Percentiles rank a stretch among this genome's conserved stretches.
Conservation (phyloP, 495 filamentous ascomycete species). For the Neurospora sp. region DNA sequence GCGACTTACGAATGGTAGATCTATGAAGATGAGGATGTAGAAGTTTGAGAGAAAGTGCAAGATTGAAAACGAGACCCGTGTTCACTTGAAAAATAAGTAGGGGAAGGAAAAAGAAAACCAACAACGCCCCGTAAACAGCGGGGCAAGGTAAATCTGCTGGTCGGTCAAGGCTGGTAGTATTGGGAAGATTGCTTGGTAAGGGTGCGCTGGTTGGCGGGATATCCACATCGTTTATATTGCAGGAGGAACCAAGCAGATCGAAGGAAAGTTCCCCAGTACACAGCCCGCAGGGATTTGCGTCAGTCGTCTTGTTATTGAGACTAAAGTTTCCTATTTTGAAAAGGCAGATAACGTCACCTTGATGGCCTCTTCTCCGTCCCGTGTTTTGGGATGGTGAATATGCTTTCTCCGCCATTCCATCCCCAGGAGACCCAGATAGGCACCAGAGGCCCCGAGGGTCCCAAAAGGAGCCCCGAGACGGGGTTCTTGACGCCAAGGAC, state of each 20-base stretch:
- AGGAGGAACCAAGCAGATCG: neutral
- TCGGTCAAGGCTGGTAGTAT: neutral
- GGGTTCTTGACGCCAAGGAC: conserved; percentile 14
- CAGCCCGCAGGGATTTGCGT: neutral
- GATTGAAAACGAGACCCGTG: neutral
- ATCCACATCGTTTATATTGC: conserved; percentile 12
- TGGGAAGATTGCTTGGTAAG: neutral
- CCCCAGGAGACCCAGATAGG: neutral
- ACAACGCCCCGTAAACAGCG: neutral
- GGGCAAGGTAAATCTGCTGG: neutral
- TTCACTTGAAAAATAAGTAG: neutral
- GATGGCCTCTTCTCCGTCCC: neutral
- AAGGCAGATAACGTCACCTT: neutral
- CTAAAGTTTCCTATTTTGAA: neutral
- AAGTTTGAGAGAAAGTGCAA: neutral
- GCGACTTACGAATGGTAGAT: neutral
- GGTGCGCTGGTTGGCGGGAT: conserved; percentile 15
- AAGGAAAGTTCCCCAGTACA: neutral
- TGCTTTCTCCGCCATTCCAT: neutral
- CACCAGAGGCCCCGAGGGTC: neutral
- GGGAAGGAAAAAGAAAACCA: neutral
- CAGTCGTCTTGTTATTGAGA: neutral
- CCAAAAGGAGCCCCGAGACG: conserved; percentile 1
- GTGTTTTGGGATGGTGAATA: neutral
- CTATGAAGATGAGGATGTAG: neutral